phyloP scores from a whole-genome alignment of 73 alveolate genomes.

The Paramecium tetraurelia region DNA sequence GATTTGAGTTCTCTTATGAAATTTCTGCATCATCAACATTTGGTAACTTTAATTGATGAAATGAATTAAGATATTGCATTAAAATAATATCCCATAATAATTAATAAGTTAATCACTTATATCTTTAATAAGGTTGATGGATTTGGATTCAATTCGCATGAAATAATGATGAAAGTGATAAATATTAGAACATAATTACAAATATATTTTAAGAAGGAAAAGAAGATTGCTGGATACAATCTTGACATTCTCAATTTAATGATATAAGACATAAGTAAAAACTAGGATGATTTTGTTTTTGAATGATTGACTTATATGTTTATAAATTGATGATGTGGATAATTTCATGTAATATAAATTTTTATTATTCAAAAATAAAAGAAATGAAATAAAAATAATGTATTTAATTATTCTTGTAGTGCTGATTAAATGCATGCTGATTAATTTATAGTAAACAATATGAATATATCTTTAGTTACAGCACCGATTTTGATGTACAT shows the following conservation, averaged over 20 bases:
- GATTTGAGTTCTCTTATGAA: neutral
- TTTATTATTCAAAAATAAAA: neutral
- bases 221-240: neutral
- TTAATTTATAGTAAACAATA: neutral
- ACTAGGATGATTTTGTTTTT: constrained; percentile 18
- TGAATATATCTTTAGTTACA: constrained; percentile 52
- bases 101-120: neutral
- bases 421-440: neutral
- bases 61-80: neutral
- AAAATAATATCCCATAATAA: neutral
- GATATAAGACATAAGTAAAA: neutral
- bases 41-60: neutral
- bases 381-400: neutral
- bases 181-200: neutral
- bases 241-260: neutral
- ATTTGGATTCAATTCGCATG: constrained; percentile 19
- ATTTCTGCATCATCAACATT: constrained; percentile 40
- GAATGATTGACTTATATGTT: neutral
- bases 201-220: neutral
- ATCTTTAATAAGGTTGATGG: constrained; percentile 47
- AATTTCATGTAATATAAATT: neutral
- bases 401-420: neutral
- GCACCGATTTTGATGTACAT: constrained; percentile 96
- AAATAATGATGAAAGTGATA: neutral
- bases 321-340: neutral